phyloP scores from a whole-genome alignment of 2,329 filamentous ascomycete genomes.

The Gnomoniopsis sp. region DNA sequence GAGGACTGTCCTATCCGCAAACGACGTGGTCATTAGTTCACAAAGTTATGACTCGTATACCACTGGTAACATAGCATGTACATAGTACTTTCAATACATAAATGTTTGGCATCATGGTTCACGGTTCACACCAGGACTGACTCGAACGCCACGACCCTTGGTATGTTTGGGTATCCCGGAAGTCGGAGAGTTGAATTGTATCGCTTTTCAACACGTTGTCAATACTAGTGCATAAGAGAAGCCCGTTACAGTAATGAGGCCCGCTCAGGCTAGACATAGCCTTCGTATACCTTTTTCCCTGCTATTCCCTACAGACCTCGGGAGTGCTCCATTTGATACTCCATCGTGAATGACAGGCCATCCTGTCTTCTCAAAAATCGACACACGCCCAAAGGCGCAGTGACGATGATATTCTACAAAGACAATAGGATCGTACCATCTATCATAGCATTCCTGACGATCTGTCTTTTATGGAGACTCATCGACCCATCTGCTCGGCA shows the following conservation, averaged over 20 bases:
- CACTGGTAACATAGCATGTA: no score
- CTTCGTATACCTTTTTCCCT: no score
- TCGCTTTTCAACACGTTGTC: no score
- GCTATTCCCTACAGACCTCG: no score
- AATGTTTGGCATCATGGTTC: neutral
- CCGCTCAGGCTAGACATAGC: no score
- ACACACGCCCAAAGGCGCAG: neutral
- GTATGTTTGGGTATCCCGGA: neutral
- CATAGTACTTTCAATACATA: neutral
- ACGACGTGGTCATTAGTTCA: no score
- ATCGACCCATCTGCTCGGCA: conserved; percentile 18
- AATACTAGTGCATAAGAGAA: no score
- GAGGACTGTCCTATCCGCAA: no score
- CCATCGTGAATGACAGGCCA: neutral
- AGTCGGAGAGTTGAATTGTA: no score
- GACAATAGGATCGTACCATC: conserved; percentile 25
- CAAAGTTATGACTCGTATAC: no score
- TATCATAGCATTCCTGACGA: conserved; percentile 21
- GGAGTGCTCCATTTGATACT: no score
- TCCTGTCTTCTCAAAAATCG: neutral
- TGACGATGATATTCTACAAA: conserved; percentile 15
- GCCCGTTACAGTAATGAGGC: no score
- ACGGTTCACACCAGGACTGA: neutral
- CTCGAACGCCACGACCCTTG: neutral
- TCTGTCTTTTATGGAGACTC: conserved; percentile 24